Evolutionary conservation across 306 rosid species (phyloP).

Genomic region (Glycine tomentella): DNA sequence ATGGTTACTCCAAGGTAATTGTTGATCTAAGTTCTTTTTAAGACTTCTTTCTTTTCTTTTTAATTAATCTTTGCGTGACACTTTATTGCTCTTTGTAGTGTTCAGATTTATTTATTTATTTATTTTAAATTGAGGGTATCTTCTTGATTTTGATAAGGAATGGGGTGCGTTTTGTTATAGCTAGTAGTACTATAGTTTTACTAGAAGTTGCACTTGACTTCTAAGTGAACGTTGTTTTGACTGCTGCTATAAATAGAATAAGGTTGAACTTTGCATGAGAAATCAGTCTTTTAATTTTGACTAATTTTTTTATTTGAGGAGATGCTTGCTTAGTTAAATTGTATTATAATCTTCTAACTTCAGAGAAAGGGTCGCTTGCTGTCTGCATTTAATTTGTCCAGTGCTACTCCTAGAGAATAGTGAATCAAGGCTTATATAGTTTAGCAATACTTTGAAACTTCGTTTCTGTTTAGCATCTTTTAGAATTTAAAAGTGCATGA

Average conservation of each 20-base stretch:
- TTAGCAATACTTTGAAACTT: constrained; percentile 36
- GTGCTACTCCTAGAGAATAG: constrained; percentile 54
- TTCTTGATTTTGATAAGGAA: constrained; percentile 14
- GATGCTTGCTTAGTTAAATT: constrained; percentile 48
- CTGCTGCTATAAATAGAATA: constrained; percentile 38
- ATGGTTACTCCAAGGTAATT: constrained; percentile 87
- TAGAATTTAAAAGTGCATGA: constrained; percentile 43
- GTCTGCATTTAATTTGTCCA: constrained; percentile 53
- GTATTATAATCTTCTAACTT: constrained; percentile 37
- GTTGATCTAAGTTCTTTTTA: background rate
- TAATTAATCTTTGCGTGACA: background rate
- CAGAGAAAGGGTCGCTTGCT: constrained; percentile 50
- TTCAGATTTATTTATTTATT: constrained; percentile 33
- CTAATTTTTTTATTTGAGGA: constrained; percentile 47
- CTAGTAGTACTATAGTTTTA: constrained; percentile 3
- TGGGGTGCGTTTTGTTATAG: constrained; percentile 41
- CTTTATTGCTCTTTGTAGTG: background rate
- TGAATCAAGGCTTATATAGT: constrained; percentile 60
- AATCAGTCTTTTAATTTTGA: background rate
- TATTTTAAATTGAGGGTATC: background rate
- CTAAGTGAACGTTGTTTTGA: constrained; percentile 34
- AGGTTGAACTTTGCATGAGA: constrained; percentile 31
- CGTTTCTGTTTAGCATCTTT: constrained; percentile 42
- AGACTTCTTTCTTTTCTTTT: background rate
- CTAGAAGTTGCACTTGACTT: constrained; percentile 20